phyloP scores from a whole-genome alignment of 768 basidiomycete species.

The Leccinum truebloodii region DNA sequence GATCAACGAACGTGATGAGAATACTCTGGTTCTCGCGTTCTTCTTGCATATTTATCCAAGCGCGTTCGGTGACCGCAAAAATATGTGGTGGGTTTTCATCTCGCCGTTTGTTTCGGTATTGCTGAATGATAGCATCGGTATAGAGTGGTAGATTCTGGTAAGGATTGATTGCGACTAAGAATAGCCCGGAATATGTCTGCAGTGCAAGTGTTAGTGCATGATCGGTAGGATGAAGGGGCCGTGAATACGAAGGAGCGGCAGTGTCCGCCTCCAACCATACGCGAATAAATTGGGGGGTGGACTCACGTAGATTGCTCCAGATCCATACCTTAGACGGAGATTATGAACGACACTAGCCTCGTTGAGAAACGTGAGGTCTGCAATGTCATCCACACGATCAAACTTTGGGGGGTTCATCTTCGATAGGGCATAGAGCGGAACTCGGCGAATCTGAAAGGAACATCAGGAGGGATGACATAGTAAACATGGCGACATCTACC shows the following conservation, averaged over 20 bases:
- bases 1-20: conserved; percentile 82
- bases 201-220: conserved; percentile 15
- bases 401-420: conserved; percentile 99
- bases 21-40: conserved; percentile 98
- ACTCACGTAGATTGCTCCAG: conserved; percentile 90
- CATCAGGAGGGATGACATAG: conserved; percentile 8
- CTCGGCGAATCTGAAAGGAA: conserved; percentile 51
- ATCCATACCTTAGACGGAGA: conserved; percentile 86
- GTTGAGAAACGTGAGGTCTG: conserved; percentile 95
- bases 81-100: conserved; percentile 96
- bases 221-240: conserved; percentile 1
- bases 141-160: conserved; percentile 93
- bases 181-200: conserved; percentile 93
- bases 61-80: conserved; percentile 95
- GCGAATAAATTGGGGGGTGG: not conserved
- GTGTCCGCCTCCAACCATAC: conserved; percentile 2
- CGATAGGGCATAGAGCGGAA: conserved; percentile 79
- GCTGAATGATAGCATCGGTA: conserved; percentile 82
- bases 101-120: conserved; percentile 86
- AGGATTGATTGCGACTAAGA: conserved; percentile 98
- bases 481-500: conserved; percentile 40
- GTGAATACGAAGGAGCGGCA: conserved; percentile 7
- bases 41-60: conserved; percentile 98
- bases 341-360: conserved; percentile 99
- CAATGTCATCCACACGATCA: conserved; percentile 96